These are phyloP conservation scores for Eucalyptus sp. DNA, from an alignment of 345 rosid genomes.

Conservation along the genomic window DNA sequence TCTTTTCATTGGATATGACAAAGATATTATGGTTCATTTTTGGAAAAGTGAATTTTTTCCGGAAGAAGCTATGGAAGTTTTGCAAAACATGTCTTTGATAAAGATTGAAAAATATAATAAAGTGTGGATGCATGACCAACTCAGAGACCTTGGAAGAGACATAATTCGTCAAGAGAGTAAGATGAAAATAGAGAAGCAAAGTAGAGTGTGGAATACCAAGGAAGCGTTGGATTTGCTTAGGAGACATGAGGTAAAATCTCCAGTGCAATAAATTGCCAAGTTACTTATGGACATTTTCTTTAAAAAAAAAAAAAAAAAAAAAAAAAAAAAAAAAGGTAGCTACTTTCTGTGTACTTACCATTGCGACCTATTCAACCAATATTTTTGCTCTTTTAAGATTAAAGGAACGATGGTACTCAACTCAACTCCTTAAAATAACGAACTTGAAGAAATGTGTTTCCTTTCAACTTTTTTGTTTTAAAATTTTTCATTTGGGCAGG, in stretches of 20 bases:
- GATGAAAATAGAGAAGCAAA: not conserved
- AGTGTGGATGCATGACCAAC: not conserved
- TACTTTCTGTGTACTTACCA: not conserved
- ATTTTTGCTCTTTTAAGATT: not conserved
- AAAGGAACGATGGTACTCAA: no score
- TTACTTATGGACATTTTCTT: not conserved
- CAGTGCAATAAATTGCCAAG: no score
- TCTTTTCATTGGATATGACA: no score
- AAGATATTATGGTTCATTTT: no score
- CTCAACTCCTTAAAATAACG: not conserved
- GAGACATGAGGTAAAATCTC: not conserved
- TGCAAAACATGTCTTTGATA: not conserved
- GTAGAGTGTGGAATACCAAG: not conserved
- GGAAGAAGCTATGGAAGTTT: not conserved
- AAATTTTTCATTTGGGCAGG: not conserved
- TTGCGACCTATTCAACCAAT: no score
- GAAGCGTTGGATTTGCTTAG: accelerated
- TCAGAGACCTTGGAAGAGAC: not conserved
- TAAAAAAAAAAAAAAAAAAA: no score
- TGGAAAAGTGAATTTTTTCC: not conserved
- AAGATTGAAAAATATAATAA: not conserved
- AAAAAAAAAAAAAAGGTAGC: not conserved
- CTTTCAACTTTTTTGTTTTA: not conserved
- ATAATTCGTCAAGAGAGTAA: not conserved
- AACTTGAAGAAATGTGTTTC: no score